phyloP scores from a whole-genome alignment of 2,329 filamentous ascomycete genomes.

The Sporothrix protearum region DNA sequence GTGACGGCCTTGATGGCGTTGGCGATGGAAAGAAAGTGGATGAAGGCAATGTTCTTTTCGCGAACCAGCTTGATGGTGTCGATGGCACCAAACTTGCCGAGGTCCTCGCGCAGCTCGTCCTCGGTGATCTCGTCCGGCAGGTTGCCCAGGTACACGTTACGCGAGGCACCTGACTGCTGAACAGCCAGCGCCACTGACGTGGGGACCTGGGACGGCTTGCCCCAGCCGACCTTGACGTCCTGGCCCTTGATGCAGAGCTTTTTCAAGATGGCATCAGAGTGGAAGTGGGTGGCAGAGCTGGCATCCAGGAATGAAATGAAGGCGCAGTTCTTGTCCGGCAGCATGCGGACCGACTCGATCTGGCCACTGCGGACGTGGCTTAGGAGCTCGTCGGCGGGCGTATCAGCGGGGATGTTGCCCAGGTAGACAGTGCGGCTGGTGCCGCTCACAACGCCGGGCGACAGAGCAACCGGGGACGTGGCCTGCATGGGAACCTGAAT shows the following conservation, averaged over 20 bases:
- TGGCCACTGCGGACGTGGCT: conserved; percentile 95
- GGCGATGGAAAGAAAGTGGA: conserved; percentile 95
- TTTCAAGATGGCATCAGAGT: conserved; percentile 99
- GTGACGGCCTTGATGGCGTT: conserved; percentile 98
- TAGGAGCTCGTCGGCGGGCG: conserved; percentile 91
- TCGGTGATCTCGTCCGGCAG: conserved; percentile 85
- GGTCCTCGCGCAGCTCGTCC: conserved; percentile 87
- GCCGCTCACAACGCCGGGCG: conserved; percentile 76
- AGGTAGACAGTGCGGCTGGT: conserved; percentile 96
- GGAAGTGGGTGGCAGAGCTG: conserved; percentile 96
- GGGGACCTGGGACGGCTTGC: conserved; percentile 95
- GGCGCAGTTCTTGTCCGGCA: conserved; percentile 98
- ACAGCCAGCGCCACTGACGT: conserved; percentile 96
- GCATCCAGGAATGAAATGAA: conserved; percentile 99
- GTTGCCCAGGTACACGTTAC: conserved; percentile 96
- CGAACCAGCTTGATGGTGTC: conserved; percentile 97
- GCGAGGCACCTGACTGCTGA: conserved; percentile 92
- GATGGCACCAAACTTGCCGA: conserved; percentile 93
- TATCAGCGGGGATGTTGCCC: conserved; percentile 98
- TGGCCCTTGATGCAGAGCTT: conserved; percentile 98
- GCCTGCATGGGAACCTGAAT: conserved; percentile 61
- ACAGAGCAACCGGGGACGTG: conserved; percentile 70
- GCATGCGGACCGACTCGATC: conserved; percentile 95
- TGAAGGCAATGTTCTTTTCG: conserved; percentile 96
- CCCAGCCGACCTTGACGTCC: conserved; percentile 99